Base-by-base conservation (phyloP, 2,329 filamentous ascomycete species). In the Xylaria digitata region DNA sequence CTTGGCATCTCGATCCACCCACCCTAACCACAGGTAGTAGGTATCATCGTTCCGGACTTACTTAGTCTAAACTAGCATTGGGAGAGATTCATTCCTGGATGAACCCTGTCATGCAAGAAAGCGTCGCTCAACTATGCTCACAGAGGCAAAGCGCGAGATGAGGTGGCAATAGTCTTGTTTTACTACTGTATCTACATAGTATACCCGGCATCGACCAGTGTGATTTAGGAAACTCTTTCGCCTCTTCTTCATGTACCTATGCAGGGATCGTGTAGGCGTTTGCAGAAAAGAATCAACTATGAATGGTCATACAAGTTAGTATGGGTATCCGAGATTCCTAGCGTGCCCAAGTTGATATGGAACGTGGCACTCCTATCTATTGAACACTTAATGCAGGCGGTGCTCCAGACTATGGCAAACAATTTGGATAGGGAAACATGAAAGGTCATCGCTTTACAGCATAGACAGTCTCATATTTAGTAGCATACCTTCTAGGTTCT, bases 101-200 rank as follows among this genome's bases (percentile, higher is more conserved):
- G 15, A 58, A 26, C 54, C 54, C 37, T 63, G 52, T 13, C 26
- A 42, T 26, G 34, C 34, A 42, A 54, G 34, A 19, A 40, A n/a
- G 37, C 32, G 46, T 46, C 58, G 42, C 26, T 60, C 17, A 13
- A 61, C 61, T 57, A 67, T 56, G 21, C 19, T 15, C 26, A 13
- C 65, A 52, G 32, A 66, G 54, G n/a, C 53, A 59, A 66, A 43
- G 48, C 50, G 49, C n/a, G n/a, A 50, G 37, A 34, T 11, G 15
- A 19, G 17, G 61, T 61, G 56, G 61, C 56, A 49, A 61, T 61
- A 57, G 56, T 54, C 34, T 45, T n/a, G 3, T 32, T 17, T n/a
- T 26, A 26, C 26, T 26, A 26, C 5, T n/a, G n/a, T n/a, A n/a
- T n/a, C n/a, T n/a, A n/a, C n/a, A n/a, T n/a, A n/a, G 26, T 26